Evolutionary conservation across 305 asterid species (phyloP).

Genomic region (Solanum chacoense): DNA sequence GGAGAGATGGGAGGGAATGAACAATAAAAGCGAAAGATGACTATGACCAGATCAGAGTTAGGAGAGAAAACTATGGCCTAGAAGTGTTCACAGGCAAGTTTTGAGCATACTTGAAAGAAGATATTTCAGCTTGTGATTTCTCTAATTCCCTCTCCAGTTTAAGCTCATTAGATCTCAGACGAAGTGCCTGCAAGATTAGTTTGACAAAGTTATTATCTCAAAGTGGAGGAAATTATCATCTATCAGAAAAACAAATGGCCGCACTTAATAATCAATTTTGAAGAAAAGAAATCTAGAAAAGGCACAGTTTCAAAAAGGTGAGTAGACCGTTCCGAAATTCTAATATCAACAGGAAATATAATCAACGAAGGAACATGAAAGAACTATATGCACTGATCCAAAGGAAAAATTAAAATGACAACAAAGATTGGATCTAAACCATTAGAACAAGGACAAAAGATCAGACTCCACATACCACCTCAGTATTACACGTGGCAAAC

Average conservation of each 20-base stretch:
- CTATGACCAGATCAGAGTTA: neutral
- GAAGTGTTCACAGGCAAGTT: neutral
- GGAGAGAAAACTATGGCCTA: neutral
- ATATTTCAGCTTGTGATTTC: conserved; percentile 54
- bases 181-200: conserved; percentile 51
- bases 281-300: neutral
- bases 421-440: neutral
- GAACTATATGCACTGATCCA: neutral
- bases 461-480: neutral
- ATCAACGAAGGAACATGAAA: neutral
- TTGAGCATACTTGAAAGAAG: conserved; percentile 55
- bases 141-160: conserved; percentile 86
- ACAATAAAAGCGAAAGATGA: neutral
- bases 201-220: neutral
- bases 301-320: neutral
- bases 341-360: neutral
- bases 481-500: neutral
- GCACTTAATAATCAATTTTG: neutral
- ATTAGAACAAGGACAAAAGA: neutral
- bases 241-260: neutral
- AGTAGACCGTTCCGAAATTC: neutral
- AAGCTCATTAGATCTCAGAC: conserved; percentile 93
- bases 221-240: neutral
- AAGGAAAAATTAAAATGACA: neutral
- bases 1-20: neutral